Conservation (phyloP, 2,329 filamentous ascomycete genomes). For the Aaosphaeria pasadenensis region DNA sequence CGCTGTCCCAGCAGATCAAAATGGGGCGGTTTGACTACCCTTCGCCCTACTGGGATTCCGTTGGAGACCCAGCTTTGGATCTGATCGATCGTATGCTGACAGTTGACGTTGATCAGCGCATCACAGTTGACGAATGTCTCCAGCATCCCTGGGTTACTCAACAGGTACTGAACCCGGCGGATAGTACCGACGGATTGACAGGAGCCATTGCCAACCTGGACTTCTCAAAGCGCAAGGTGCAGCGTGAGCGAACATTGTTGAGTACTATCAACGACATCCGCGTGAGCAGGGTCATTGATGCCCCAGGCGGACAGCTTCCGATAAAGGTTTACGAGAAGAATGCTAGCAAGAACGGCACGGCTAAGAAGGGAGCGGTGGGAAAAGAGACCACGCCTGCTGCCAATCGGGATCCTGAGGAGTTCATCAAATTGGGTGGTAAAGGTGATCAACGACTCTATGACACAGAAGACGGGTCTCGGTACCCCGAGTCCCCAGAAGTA, state of each 20-base stretch:
- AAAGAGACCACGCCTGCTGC: slow-evolving; percentile 66
- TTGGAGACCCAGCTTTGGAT: slow-evolving; percentile 84
- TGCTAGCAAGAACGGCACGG: slow-evolving; percentile 11
- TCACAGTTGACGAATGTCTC: slow-evolving; percentile 86
- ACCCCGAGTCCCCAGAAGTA: slow-evolving; percentile 12
- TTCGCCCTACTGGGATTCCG: slow-evolving; percentile 90
- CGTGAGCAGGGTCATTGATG: slow-evolving; percentile 57
- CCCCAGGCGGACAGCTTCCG: slow-evolving; percentile 48
- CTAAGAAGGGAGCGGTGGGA: slow-evolving; percentile 9
- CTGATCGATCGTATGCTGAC: slow-evolving; percentile 94
- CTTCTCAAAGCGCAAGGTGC: slow-evolving; percentile 76
- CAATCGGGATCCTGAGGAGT: slow-evolving; percentile 68
- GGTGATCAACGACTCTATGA: slow-evolving; percentile 78
- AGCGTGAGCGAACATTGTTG: slow-evolving; percentile 81
- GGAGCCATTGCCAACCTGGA: slow-evolving; percentile 80
- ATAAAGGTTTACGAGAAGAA: slow-evolving; percentile 42
- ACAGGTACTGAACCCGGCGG: slow-evolving; percentile 55
- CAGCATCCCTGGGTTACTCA: slow-evolving; percentile 85
- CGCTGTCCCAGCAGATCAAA: slow-evolving; percentile 84
- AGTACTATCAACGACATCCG: slow-evolving; percentile 76
- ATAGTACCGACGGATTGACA: slow-evolving; percentile 90
- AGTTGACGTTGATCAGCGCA: slow-evolving; percentile 78
- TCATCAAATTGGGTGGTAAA: slow-evolving; percentile 79
- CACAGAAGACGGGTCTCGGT: slow-evolving; percentile 52
- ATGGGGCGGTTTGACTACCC: slow-evolving; percentile 89